Evolutionary conservation across 78 protist species (phyloP).

Genomic region (Isochrysis galbana): DNA sequence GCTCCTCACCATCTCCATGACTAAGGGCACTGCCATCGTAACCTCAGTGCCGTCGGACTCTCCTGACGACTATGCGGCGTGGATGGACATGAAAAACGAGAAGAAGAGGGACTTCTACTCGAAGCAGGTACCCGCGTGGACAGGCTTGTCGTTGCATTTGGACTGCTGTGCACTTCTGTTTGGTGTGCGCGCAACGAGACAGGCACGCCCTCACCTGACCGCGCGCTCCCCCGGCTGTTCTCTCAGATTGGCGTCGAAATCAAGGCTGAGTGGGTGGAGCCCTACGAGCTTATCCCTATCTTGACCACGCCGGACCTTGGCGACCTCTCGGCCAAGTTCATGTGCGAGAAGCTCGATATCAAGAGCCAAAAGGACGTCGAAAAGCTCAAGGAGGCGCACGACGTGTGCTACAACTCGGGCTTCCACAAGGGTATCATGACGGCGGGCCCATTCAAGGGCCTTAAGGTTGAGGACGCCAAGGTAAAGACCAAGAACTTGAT

Average conservation of each 20-base stretch:
- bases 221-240: too few relatives aligned
- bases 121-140: slow-evolving; percentile 46
- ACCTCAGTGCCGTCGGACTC: slow-evolving; percentile 94
- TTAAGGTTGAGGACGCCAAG: slow-evolving; percentile 84
- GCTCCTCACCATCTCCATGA: slow-evolving; percentile 81
- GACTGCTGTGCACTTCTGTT: too few relatives aligned
- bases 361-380: slow-evolving; percentile 81
- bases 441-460: slow-evolving; percentile 80
- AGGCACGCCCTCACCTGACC: too few relatives aligned
- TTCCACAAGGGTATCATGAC: slow-evolving; percentile 84
- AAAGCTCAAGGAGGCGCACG: slow-evolving; percentile 90
- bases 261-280: slow-evolving; percentile 73
- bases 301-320: slow-evolving; percentile 68
- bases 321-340: slow-evolving; percentile 70
- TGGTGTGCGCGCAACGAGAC: too few relatives aligned
- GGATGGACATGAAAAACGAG: slow-evolving; percentile 79
- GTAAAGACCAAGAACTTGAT: background rate
- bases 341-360: slow-evolving; percentile 85
- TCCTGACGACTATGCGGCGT: slow-evolving; percentile 97
- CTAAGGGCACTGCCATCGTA: slow-evolving; percentile 95
- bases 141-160: too few relatives aligned
- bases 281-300: slow-evolving; percentile 78
- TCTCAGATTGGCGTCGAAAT: background rate
- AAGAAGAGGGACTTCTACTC: slow-evolving; percentile 74
- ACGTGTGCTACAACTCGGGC: slow-evolving; percentile 79